Base-by-base conservation (phyloP, 208 protist species). In the Trypanosoma caninum region DNA sequence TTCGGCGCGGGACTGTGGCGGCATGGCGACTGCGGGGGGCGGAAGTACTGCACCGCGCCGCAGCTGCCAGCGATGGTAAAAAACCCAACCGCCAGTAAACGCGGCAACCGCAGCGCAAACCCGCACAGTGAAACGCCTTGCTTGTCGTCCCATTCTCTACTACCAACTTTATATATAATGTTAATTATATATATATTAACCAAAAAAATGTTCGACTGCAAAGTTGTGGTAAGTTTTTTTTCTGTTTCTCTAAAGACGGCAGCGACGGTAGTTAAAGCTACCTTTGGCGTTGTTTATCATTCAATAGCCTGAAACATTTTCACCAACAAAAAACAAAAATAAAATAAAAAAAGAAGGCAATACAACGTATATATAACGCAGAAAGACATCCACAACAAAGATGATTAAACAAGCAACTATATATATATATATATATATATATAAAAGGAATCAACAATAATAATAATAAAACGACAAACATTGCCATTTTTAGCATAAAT, bases 11-110 rank as follows among this genome's bases (percentile, higher is more conserved):
- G 68, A n/a, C 18, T 44, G 51, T 14, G 46, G 33, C 41, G 27
- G n/a, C n/a, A 40, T 33, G 9, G 35, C 6, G n/a, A 46, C 61
- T 5, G 4, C 40, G 37, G 57, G 37, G 22, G 38, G 28, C 8
- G 30, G 57, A 25, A 53, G 9, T 0, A 77, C 53, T 22, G 65
- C 71, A 16, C 60, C 58, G 20, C 70, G 27, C 0, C 82, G 65
- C 9, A 93, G 67, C 35, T 67, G 31, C 82, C 82, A 93, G n/a
- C 86, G 82, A 8, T 74, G 70, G 45, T 76, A 71, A 10, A 52
- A 22, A 27, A 72, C 55, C 16, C 55, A 62, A 3, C 52, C 56
- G 2, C 27, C 46, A 25, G 38, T 38, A 35, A 59, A 30, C 13
- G 40, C 45, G 10, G 61, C 53, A 7, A 40, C 65, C 0, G 65